These are phyloP conservation scores for Beauveria caledonica DNA, from an alignment of 2,329 filamentous ascomycete genomes.

Conservation along the genomic window DNA sequence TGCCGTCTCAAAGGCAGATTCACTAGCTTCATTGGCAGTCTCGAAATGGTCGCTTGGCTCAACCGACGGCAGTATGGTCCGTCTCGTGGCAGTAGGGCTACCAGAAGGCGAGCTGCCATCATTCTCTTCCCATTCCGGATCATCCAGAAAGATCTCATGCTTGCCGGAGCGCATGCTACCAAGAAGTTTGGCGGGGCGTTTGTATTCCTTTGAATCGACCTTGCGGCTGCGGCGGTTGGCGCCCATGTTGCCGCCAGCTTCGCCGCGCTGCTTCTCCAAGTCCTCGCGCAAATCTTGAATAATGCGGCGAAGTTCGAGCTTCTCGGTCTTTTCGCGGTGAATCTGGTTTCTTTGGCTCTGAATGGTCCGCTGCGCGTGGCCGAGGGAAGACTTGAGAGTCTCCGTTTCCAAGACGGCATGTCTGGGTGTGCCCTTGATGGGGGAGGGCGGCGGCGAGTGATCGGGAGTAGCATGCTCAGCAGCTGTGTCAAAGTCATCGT, in stretches of 20 bases:
- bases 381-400: conserved; percentile 86
- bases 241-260: conserved; percentile 30
- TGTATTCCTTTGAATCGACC: conserved; percentile 58
- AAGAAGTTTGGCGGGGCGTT: conserved; percentile 71
- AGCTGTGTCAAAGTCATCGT: conserved; percentile 56
- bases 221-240: conserved; percentile 55
- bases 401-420: conserved; percentile 91
- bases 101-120: conserved; percentile 28
- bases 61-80: conserved; percentile 18
- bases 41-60: conserved; percentile 65
- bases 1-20: conserved; percentile 56
- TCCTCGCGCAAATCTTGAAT: conserved; percentile 93
- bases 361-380: conserved; percentile 93
- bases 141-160: conserved; percentile 72
- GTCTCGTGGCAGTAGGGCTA: conserved; percentile 2
- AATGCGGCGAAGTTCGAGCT: conserved; percentile 89
- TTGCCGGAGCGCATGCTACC: conserved; percentile 65
- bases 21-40: conserved; percentile 68
- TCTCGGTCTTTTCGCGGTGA: conserved; percentile 97
- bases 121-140: conserved; percentile 87
- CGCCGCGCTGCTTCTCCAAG: conserved; percentile 61
- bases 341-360: conserved; percentile 92
- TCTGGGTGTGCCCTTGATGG: conserved; percentile 82
- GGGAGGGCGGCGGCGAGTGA: conserved; percentile 82
- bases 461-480: conserved; percentile 71